Conservation (phyloP, 2,329 filamentous ascomycete species). For the Thyridium curvatum region DNA sequence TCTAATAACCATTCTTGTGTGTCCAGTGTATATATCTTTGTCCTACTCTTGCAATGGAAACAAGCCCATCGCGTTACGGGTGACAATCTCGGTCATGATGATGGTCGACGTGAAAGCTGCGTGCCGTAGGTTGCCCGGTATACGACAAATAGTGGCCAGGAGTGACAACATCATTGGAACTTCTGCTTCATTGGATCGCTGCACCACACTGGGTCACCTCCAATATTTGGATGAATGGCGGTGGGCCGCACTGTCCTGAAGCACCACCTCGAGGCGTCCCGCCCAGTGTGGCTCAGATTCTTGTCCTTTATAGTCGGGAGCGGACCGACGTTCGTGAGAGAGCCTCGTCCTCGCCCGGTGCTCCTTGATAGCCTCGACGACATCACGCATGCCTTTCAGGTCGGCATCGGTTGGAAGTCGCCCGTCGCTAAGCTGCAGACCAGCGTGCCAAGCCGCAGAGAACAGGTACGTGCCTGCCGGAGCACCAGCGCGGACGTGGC, state of each 20-base stretch:
- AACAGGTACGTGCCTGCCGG: constrained; percentile 39
- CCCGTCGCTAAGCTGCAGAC: constrained; percentile 16
- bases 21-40: too few relatives aligned
- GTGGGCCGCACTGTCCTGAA: neutral
- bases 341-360: constrained; percentile 27
- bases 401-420: constrained; percentile 19
- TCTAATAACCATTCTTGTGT: too few relatives aligned
- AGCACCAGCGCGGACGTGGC: constrained; percentile 43
- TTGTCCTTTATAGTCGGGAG: too few relatives aligned
- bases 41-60: too few relatives aligned
- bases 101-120: too few relatives aligned
- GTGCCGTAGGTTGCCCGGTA: too few relatives aligned
- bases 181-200: too few relatives aligned
- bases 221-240: constrained; percentile 7
- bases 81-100: too few relatives aligned
- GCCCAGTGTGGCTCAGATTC: constrained; percentile 22
- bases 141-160: too few relatives aligned
- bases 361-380: constrained; percentile 31
- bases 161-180: too few relatives aligned
- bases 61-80: too few relatives aligned
- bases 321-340: constrained; percentile 2
- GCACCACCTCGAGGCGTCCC: constrained; percentile 27
- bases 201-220: neutral
- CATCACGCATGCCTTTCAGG: constrained; percentile 34
- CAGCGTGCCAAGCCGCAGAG: constrained; percentile 44